phyloP scores from a whole-genome alignment of 306 rosid genomes.

The Dalbergia cultrata region DNA sequence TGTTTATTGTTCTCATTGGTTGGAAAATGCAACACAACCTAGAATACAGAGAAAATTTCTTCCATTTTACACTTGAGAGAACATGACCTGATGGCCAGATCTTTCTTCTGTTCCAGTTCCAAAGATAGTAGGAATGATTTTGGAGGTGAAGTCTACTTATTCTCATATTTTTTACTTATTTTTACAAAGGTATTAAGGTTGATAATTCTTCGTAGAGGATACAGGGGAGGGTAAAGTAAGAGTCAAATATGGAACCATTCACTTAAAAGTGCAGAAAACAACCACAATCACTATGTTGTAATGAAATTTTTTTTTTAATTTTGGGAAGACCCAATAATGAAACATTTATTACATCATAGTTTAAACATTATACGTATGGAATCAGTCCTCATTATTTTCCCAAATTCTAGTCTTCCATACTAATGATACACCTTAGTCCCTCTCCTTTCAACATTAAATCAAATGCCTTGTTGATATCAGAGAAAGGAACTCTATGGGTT shows the following conservation, averaged over 20 bases:
- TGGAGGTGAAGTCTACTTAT: not conserved
- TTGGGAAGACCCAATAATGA: no score
- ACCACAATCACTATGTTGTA: no score
- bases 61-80: not conserved
- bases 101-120: no score
- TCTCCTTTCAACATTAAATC: slow-evolving; percentile 57
- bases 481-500: slow-evolving; percentile 58
- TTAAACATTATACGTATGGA: no score
- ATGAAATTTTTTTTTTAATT: no score
- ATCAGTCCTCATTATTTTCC: not conserved
- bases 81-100: not conserved
- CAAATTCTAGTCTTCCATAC: slow-evolving; percentile 53
- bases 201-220: no score
- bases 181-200: no score
- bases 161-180: no score
- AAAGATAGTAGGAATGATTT: not conserved
- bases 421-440: slow-evolving; percentile 57
- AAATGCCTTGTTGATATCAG: slow-evolving; percentile 65
- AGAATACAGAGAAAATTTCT: not conserved
- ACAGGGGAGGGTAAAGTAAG: no score
- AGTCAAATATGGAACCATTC: no score
- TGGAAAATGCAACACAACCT: not conserved
- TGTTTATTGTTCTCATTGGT: not conserved
- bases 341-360: not conserved
- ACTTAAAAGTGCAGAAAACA: no score